phyloP scores from a whole-genome alignment of 345 rosid species.

The Rhizophora apiculata region DNA sequence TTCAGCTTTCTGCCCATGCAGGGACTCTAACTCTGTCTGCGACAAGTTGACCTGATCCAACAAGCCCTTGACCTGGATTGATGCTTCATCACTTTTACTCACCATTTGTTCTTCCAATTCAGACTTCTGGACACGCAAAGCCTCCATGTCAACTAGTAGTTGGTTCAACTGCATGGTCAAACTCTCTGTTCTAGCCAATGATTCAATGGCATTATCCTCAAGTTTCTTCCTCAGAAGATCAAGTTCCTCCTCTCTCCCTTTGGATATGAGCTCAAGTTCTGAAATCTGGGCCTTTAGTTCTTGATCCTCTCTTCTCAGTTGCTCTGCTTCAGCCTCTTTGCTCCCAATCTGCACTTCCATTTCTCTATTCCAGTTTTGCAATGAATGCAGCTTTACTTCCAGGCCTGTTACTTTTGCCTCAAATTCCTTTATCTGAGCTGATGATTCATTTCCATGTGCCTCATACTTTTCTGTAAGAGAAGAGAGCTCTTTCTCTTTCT shows the following conservation, averaged over 20 bases:
- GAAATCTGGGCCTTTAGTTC: constrained; percentile 32
- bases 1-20: not conserved
- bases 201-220: constrained; percentile 43
- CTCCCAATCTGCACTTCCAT: constrained; percentile 45
- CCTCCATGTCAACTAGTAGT: constrained; percentile 49
- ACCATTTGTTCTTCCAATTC: constrained; percentile 3
- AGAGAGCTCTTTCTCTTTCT: constrained; percentile 53
- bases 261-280: not conserved
- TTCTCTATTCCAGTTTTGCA: constrained; percentile 35
- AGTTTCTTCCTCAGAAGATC: constrained; percentile 18
- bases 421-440: constrained; percentile 40
- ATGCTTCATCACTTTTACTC: not conserved
- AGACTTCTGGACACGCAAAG: constrained; percentile 31
- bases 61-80: not conserved
- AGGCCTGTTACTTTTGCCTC: constrained; percentile 39
- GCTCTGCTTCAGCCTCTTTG: constrained; percentile 43
- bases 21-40: not conserved
- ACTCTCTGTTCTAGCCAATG: constrained; percentile 36
- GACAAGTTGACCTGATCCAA: not conserved
- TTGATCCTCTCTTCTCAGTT: constrained; percentile 42
- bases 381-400: constrained; percentile 51
- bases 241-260: not conserved
- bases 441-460: constrained; percentile 45
- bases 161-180: constrained; percentile 32
- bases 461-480: constrained; percentile 49